phyloP scores from a whole-genome alignment of 2,329 filamentous ascomycete species.

The Calonectria ilicicola region DNA sequence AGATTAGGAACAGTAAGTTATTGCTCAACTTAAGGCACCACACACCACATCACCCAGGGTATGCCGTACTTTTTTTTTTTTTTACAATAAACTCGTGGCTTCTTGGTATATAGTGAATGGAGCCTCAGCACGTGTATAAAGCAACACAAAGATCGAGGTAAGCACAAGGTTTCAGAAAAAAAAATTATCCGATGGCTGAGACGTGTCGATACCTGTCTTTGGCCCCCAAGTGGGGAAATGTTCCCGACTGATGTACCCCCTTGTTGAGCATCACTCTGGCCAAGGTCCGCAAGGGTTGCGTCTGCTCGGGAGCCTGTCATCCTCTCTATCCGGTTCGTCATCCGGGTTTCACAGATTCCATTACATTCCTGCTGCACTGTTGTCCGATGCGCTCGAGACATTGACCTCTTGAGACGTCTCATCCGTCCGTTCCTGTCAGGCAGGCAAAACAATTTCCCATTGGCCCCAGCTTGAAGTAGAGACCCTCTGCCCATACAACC shows the following conservation, averaged over 20 bases:
- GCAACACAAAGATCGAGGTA: neutral
- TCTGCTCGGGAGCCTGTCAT: neutral
- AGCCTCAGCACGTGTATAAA: neutral
- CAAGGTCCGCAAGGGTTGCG: neutral
- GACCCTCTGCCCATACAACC: neutral
- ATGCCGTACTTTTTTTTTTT: neutral
- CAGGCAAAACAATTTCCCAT: neutral
- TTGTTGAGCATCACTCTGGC: neutral
- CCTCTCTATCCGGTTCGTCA: slow-evolving; percentile 1
- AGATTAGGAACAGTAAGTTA: neutral
- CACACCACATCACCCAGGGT: neutral
- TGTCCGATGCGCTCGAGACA: neutral
- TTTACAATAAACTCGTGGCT: neutral
- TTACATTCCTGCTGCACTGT: slow-evolving; percentile 2
- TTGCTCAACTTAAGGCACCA: too few species aligned
- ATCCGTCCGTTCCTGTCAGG: slow-evolving; percentile 1
- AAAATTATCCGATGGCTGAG: slow-evolving; percentile 2
- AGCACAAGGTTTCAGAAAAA: neutral
- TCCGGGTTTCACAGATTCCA: slow-evolving; percentile 1
- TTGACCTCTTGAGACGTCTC: slow-evolving; percentile 3
- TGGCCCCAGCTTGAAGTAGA: neutral
- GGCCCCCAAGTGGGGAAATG: neutral
- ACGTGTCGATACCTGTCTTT: neutral
- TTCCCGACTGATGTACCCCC: neutral
- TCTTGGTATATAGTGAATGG: neutral